Evolutionary conservation across 2,329 filamentous ascomycete genomes (phyloP), one percentile per base, ranked within the genome.

Genomic region (Diaporthe caulivora): DNA sequence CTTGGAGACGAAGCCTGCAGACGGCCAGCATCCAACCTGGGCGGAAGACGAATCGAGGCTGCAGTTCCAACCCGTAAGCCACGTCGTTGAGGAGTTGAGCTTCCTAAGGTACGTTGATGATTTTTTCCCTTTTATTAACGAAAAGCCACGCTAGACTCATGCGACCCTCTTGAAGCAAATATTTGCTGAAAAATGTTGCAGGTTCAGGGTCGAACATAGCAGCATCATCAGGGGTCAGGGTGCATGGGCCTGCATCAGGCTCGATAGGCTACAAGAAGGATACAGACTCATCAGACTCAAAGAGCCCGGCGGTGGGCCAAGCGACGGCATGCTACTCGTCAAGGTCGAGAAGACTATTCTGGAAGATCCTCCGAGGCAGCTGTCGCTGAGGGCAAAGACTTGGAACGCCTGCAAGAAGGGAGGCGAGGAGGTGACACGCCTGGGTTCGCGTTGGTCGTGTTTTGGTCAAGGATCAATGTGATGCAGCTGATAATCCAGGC

Each of bases 31-130:
- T 77, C 92, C 93, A 0, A 88, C 91, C 77, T 95, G 93, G 81
- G 87, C 87, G 2, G 74, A 77, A 7, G 75, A 80, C 21, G 89
- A 87, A n/a, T 71, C 73, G 3, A 86, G 87, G 26, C 79, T 95
- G 53, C 82, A 86, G 18, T 95, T 94, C 79, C 82, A 84, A 40
- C 85, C 86, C 29, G 83, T 91, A 58, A 84, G 86, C 70, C 87
- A 88, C 65, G 87, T 94, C 11, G 87, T 93, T 15, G 90, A 93
- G 78, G 88, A 92, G 76, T 84, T 95, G 76, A 93, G 91, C 78
- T 95, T 95, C 79, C 82, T 95, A 40, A 89, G 91, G 93, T 94
- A 83, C 15, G 71, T 67, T 1, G 6, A 51, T 29, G 64, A 21
- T 18, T 49, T 49, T n/a, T 37, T 64, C n/a, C n/a, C n/a, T n/a